These are phyloP conservation scores for Komagataella mondaviorum DNA, from an alignment of 805 yeast species.

Conservation along the genomic window DNA sequence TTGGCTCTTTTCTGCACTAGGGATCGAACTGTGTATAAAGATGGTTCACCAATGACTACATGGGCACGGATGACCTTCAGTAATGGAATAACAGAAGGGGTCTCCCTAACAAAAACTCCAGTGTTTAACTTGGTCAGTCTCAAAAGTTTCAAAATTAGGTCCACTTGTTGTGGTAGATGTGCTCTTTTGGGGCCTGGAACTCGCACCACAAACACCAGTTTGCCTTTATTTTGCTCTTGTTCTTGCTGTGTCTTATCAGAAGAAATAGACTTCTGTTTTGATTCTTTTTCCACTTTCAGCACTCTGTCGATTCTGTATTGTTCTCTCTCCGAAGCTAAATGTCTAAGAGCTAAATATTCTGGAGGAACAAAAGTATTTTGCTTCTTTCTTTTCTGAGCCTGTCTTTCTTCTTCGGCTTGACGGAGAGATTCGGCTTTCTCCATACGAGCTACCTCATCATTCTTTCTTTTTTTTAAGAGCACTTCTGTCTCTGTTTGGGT, in stretches of 20 bases:
- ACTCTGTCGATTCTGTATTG: conserved; percentile 54
- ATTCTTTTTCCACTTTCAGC: conserved; percentile 32
- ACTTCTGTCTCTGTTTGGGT: conserved; percentile 32
- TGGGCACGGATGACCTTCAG: conserved; percentile 62
- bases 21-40: conserved; percentile 58
- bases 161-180: conserved; percentile 52
- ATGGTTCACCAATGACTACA: conserved; percentile 61
- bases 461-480: conserved; percentile 65
- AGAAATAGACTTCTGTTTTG: conserved; percentile 15
- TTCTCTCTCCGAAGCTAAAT: conserved; percentile 54
- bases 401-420: conserved; percentile 31
- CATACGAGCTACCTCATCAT: conserved; percentile 58
- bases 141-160: conserved; percentile 42
- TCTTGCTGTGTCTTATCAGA: conserved; percentile 17
- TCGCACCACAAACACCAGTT: conserved; percentile 54
- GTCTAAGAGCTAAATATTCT: conserved; percentile 57
- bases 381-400: conserved; percentile 27
- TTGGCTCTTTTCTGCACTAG: conserved; percentile 69
- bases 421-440: conserved; percentile 60
- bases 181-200: conserved; percentile 52
- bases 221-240: conserved; percentile 27
- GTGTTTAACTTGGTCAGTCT: conserved; percentile 47
- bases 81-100: conserved; percentile 44
- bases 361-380: conserved; percentile 54
- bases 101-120: conserved; percentile 61